Conservation (phyloP, 192 early-diverging fungal species). For the Funneliformis mosseae region DNA sequence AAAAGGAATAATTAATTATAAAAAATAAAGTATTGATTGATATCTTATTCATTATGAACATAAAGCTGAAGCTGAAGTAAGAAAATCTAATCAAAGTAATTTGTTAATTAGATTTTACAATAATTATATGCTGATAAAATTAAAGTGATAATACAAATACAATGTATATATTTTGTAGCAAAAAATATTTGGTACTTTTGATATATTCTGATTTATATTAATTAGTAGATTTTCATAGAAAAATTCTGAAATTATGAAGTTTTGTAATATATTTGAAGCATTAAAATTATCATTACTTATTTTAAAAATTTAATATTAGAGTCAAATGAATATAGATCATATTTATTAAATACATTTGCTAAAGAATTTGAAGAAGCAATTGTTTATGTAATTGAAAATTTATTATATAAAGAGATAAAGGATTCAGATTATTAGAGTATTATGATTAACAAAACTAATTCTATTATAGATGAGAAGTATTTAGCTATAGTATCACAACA, state of each 20-base stretch:
- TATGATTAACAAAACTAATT: too few species aligned
- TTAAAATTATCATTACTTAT: neutral
- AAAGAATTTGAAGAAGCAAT: too few species aligned
- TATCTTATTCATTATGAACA: neutral
- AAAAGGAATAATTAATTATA: too few species aligned
- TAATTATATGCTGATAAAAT: neutral
- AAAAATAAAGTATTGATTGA: neutral
- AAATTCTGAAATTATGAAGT: neutral
- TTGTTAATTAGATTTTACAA: neutral
- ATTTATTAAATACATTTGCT: too few species aligned
- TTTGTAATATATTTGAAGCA: neutral
- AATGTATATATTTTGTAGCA: conserved; percentile 5
- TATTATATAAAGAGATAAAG: too few species aligned
- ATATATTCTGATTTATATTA: neutral
- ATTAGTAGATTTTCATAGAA: neutral
- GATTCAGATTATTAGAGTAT: too few species aligned
- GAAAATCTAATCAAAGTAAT: neutral
- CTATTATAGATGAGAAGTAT: too few species aligned
- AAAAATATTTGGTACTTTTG: neutral
- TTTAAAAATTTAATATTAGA: too few species aligned
- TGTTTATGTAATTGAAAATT: too few species aligned
- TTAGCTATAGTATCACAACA: too few species aligned
- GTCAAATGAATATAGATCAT: too few species aligned
- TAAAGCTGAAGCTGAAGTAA: neutral
- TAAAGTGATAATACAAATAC: neutral